Base-by-base conservation (phyloP, 805 yeast genomes). In the Zygosaccharomyces bailii region DNA sequence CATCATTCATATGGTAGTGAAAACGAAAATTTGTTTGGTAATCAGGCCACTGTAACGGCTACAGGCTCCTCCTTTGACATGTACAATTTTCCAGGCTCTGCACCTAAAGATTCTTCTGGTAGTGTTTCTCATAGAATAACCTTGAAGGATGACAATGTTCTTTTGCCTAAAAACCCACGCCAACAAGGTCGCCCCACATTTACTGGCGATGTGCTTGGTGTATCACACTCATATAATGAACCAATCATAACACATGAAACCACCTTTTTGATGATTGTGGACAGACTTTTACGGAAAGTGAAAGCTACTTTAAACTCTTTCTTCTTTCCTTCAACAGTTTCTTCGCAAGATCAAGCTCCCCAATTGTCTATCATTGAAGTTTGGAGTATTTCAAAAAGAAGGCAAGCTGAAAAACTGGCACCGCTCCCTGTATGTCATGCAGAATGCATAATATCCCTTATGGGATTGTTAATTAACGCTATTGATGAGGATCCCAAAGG, bases 371-470 rank as follows among this genome's bases (percentile, higher is more conserved):
- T 60, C 18, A 51, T 59, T 23, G 63, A 58, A 29, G 48, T 51
- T 2, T 63, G 65, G 64, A 50, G 53, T 35, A 43, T 59, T 5
- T 60, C 63, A 2, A 61, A 61, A 42, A 48, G 67, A 42, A 66
- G 78, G 53, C 87, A 82, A 51, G 76, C 87, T 0, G 79, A 79
- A 47, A 72, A 76, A 17, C 65, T 87, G 29, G 71, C 82, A 2
- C 72, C 80, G n/a, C 73, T 80, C 41, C 80, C 86, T 0, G 76
- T 74, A 44, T 86, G 86, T 4, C 80, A 82, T 56, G 76, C 86
- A 0, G 77, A 83, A 14, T 74, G 83, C 39, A 72, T 85, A 1
- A 60, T 84, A 9, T 66, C 86, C 2, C 73, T 82, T 40, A 67
- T 83, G 44, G 66, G 81, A 14, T 63, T 79, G 5, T 25, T 65